These are phyloP conservation scores for Neospermospora avenae DNA, from an alignment of 2,329 filamentous ascomycete species.

Conservation along the genomic window DNA sequence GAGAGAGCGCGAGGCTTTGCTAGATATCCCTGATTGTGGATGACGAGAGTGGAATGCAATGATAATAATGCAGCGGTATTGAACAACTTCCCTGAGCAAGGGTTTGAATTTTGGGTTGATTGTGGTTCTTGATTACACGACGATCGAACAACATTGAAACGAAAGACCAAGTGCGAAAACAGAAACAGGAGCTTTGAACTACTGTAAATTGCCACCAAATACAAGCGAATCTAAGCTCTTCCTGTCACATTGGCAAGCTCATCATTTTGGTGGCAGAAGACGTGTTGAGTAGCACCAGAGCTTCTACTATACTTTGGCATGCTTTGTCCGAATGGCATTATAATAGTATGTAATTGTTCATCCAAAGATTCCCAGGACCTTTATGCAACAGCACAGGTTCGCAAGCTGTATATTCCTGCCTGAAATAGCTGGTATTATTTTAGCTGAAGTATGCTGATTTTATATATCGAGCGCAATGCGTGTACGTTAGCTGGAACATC, in stretches of 20 bases:
- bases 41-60: not conserved
- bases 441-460: not conserved
- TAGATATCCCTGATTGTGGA: not conserved
- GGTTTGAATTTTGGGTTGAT: no score
- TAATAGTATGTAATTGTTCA: not conserved
- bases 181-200: not conserved
- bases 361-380: conserved; percentile 1
- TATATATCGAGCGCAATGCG: not conserved
- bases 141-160: not conserved
- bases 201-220: not conserved
- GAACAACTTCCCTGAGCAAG: no score
- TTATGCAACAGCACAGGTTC: not conserved
- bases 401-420: not conserved
- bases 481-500: not conserved
- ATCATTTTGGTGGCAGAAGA: not conserved
- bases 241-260: not conserved
- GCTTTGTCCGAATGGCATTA: not conserved
- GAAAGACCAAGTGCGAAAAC: not conserved
- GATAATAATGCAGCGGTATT: not conserved
- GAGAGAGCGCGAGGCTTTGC: not conserved
- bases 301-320: not conserved
- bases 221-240: conserved; percentile 1
- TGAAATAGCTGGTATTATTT: not conserved
- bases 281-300: not conserved
- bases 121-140: no score